These are phyloP conservation scores for Cicer chorassanicum DNA, from an alignment of 306 rosid genomes.

Conservation along the genomic window DNA sequence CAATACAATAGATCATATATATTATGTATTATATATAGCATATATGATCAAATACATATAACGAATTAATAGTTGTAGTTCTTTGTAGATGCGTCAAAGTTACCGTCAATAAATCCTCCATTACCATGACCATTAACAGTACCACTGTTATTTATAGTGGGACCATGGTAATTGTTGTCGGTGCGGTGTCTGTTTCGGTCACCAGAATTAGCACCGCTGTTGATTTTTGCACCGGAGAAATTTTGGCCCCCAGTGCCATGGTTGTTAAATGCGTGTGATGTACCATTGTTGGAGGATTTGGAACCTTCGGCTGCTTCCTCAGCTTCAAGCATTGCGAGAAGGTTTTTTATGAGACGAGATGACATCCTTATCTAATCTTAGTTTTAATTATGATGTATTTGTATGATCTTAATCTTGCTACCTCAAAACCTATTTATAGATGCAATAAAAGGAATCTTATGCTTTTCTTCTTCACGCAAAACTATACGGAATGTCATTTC, in stretches of 20 bases:
- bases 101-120: background rate
- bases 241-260: background rate
- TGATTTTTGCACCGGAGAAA: background rate
- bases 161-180: background rate
- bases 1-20: no score
- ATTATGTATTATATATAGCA: no score
- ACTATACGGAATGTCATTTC: no score
- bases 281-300: background rate
- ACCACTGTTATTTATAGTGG: background rate
- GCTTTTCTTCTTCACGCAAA: no score
- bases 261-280: background rate
- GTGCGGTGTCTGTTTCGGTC: background rate
- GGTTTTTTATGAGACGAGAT: background rate
- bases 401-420: background rate
- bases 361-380: background rate
- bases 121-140: slow-evolving; percentile 33
- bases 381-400: background rate
- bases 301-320: background rate
- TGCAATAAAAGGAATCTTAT: background rate
- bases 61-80: background rate
- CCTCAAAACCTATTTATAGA: background rate
- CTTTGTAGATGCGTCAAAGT: slow-evolving; percentile 1
- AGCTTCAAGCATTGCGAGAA: slow-evolving; percentile 6
- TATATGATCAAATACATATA: no score
- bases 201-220: slow-evolving; percentile 5